phyloP scores from a whole-genome alignment of 1,139 yeast genomes.

The Yarrowia galli region DNA sequence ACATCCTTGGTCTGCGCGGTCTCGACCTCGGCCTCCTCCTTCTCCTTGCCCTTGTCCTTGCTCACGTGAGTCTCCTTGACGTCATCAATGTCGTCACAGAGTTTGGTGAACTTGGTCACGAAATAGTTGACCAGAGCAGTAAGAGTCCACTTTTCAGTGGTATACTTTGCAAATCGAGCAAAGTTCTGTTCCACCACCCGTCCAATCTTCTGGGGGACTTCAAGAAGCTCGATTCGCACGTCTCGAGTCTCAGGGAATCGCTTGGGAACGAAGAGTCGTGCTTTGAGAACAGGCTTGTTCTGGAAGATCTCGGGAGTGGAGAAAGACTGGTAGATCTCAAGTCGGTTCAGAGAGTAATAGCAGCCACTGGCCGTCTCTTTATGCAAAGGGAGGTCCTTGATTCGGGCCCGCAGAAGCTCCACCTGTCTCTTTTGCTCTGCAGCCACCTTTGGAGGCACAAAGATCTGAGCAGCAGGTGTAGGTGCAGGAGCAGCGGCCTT shows the following conservation, averaged over 20 bases:
- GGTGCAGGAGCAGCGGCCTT: background rate
- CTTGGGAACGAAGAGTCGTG: constrained; percentile 46
- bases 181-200: constrained; percentile 48
- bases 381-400: constrained; percentile 41
- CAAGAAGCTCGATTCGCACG: constrained; percentile 43
- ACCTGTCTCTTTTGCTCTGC: constrained; percentile 44
- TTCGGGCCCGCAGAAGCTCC: constrained; percentile 43
- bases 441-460: constrained; percentile 43
- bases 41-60: constrained; percentile 18
- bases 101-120: constrained; percentile 43
- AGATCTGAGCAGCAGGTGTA: constrained; percentile 37
- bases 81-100: constrained; percentile 33
- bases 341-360: constrained; percentile 37
- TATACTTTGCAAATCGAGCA: constrained; percentile 45
- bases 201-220: constrained; percentile 43
- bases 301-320: constrained; percentile 39
- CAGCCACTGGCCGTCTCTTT: constrained; percentile 42
- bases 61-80: constrained; percentile 41
- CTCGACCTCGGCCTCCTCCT: background rate
- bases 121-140: constrained; percentile 49
- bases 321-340: constrained; percentile 30
- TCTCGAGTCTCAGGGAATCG: constrained; percentile 32
- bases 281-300: constrained; percentile 41
- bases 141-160: constrained; percentile 46
- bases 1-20: too few species aligned